Evolutionary conservation across 441 rosid species (phyloP).

Genomic region (Flueggea neowawraea): DNA sequence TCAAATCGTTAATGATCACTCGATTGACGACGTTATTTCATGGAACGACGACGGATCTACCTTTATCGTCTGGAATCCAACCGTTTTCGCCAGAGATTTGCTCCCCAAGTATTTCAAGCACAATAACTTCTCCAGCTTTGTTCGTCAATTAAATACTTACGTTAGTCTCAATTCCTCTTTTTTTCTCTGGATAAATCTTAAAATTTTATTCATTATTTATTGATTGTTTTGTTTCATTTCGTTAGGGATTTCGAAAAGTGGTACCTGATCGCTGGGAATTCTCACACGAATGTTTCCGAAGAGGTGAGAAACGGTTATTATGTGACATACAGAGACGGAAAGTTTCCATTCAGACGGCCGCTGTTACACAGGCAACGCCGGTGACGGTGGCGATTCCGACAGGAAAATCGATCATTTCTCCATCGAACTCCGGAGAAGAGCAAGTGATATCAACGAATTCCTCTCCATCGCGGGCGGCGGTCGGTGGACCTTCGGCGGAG

Average conservation of each 20-base stretch:
- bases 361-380: constrained; percentile 10
- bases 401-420: constrained; percentile 37
- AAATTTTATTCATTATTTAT: not conserved
- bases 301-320: constrained; percentile 72
- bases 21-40: constrained; percentile 70
- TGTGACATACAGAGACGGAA: constrained; percentile 85
- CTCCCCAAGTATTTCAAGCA: constrained; percentile 93
- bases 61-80: constrained; percentile 86
- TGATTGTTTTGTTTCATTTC: not conserved
- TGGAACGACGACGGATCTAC: constrained; percentile 91
- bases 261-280: constrained; percentile 98
- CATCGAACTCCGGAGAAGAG: constrained; percentile 84
- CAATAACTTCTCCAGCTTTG: constrained; percentile 94
- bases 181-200: not conserved
- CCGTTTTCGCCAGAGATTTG: constrained; percentile 84
- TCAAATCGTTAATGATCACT: constrained; percentile 75
- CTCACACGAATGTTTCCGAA: constrained; percentile 65
- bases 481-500: constrained; percentile 39
- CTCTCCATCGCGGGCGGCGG: constrained; percentile 37
- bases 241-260: constrained; percentile 78
- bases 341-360: constrained; percentile 31
- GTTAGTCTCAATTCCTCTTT: constrained; percentile 30
- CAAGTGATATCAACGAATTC: constrained; percentile 68
- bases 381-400: constrained; percentile 29
- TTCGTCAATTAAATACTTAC: constrained; percentile 95